Evolutionary conservation across 352 stramenopile species (phyloP).

Genomic region (Pythium dissotocum): DNA sequence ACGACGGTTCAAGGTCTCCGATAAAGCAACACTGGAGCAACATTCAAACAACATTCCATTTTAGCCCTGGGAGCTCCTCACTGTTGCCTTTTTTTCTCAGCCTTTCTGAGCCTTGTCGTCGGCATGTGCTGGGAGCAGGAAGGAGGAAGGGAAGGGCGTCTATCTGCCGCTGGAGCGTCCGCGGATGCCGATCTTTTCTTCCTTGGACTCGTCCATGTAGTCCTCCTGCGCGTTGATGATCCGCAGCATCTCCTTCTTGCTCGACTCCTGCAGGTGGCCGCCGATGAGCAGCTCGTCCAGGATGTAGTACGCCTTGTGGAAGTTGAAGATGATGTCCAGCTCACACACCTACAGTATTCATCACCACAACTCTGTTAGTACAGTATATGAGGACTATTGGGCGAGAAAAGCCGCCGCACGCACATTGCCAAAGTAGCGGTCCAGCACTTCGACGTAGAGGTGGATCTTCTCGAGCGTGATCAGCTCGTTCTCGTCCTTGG

Average conservation of each 20-base stretch:
- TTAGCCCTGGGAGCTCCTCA: neutral
- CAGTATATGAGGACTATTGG: too few relatives aligned
- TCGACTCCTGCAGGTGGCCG: slow-evolving; percentile 96
- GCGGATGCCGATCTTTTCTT: slow-evolving; percentile 64
- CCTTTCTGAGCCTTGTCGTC: too few relatives aligned
- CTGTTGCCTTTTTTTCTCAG: too few relatives aligned
- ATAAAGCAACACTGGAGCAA: slow-evolving; percentile 6
- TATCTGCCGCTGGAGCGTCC: slow-evolving; percentile 68
- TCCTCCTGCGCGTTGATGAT: slow-evolving; percentile 90
- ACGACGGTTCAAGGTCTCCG: slow-evolving; percentile 19
- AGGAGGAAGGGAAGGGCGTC: neutral
- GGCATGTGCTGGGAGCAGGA: neutral
- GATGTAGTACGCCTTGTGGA: slow-evolving; percentile 99
- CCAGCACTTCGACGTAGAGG: slow-evolving; percentile 97
- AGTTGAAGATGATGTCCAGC: slow-evolving; percentile 99
- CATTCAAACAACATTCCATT: slow-evolving; percentile 29
- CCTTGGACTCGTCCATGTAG: slow-evolving; percentile 90
- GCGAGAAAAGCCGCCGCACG: slow-evolving; percentile 11
- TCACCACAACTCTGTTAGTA: too few relatives aligned
- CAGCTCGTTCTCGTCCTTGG: slow-evolving; percentile 96
- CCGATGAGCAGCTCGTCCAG: slow-evolving; percentile 99
- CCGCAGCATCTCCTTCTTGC: slow-evolving; percentile 91
- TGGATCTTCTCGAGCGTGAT: slow-evolving; percentile 98
- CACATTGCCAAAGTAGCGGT: slow-evolving; percentile 97
- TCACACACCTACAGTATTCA: slow-evolving; percentile 68